These are phyloP conservation scores for Phylloporus gajari DNA, from an alignment of 1,284 basidiomycete species.

Conservation along the genomic window DNA sequence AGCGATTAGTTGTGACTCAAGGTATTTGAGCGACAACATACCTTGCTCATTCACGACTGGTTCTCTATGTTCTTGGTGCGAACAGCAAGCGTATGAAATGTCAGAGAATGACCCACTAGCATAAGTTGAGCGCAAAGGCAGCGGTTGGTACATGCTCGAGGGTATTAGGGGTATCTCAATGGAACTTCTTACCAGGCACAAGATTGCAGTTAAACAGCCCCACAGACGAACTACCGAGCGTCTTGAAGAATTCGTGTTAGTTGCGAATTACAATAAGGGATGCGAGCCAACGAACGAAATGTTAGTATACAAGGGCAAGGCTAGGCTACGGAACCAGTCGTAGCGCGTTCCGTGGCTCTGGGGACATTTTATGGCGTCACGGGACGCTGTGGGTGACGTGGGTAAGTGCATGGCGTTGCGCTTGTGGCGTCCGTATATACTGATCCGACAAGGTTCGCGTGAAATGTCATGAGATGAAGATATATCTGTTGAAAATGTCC, in stretches of 20 bases:
- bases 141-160: conserved; percentile 66
- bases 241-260: conserved; percentile 86
- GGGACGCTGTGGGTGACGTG: no score
- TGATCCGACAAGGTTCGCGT: conserved; percentile 2
- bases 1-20: conserved; percentile 9
- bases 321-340: conserved; percentile 39
- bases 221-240: conserved; percentile 79
- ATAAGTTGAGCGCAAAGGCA: conserved; percentile 3
- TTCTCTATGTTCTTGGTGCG: conserved; percentile 85
- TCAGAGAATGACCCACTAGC: background rate
- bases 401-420: no score
- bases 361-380: no score
- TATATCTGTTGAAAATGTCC: conserved; percentile 31
- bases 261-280: conserved; percentile 87
- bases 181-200: conserved; percentile 80
- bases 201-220: conserved; percentile 86
- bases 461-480: conserved; percentile 22
- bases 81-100: conserved; percentile 70
- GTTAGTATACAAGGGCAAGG: conserved; percentile 8
- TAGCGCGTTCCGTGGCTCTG: no score
- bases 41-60: conserved; percentile 79
- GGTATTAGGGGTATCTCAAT: conserved; percentile 86
- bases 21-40: conserved; percentile 42
- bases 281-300: conserved; percentile 64
- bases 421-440: no score